These are phyloP conservation scores for Boletus huronensis DNA, from an alignment of 768 basidiomycete species.

Conservation along the genomic window DNA sequence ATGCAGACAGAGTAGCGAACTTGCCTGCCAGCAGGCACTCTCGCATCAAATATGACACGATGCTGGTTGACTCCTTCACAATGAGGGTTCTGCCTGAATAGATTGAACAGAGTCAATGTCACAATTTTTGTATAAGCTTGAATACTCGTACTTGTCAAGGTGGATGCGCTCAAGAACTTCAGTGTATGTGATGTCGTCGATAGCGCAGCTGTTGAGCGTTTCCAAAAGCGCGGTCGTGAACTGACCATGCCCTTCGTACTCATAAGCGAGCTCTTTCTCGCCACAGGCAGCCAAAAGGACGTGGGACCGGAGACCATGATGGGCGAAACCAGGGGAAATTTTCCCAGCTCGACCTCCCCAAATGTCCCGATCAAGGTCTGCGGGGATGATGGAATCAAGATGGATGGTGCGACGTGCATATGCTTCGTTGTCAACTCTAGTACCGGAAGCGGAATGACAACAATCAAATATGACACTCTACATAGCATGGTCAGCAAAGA, in stretches of 20 bases:
- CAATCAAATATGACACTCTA: conserved; percentile 48
- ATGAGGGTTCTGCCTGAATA: conserved; percentile 26
- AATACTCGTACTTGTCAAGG: conserved; percentile 6
- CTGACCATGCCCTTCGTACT: conserved; percentile 18
- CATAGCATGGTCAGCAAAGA: not conserved
- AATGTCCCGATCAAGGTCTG: conserved; percentile 27
- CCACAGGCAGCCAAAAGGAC: conserved; percentile 44
- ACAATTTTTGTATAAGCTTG: too few species aligned
- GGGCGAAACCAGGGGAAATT: conserved; percentile 19
- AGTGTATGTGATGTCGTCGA: conserved; percentile 23
- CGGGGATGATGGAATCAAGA: conserved; percentile 1
- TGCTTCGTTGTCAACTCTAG: conserved; percentile 18
- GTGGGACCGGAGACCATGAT: conserved; percentile 35
- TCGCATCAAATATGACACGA: conserved; percentile 26
- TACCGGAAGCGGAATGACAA: conserved; percentile 41
- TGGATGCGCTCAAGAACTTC: conserved; percentile 21
- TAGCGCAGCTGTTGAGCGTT: conserved; percentile 1
- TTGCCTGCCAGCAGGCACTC: conserved; percentile 7
- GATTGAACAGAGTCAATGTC: not conserved
- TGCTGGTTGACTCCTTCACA: conserved; percentile 26
- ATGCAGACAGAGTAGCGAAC: conserved; percentile 1
- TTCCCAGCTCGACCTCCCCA: conserved; percentile 12
- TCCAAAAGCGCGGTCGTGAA: conserved; percentile 27
- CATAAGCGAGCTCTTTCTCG: conserved; percentile 32
- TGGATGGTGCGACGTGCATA: conserved; percentile 4